phyloP scores from a whole-genome alignment of 176 grass and related monocot genomes.

The maize (Zea mays) region Zm-B73-REFERENCE-NAM-5.0 NC_050103.1:121578501-121579000 shows the following conservation, averaged over 20 bases:
- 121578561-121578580: not conserved
- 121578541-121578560: not conserved
- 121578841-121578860: conserved; percentile 73
- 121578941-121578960: conserved; percentile 73
- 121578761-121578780: conserved; percentile 25
- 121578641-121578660: conserved; percentile 86
- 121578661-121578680: conserved; percentile 36
- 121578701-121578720: conserved; percentile 35
- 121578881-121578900: conserved; percentile 73
- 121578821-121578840: conserved; percentile 73
- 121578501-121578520: not conserved
- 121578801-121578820: conserved; percentile 68
- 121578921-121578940: conserved; percentile 68
- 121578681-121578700: conserved; percentile 68
- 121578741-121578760: too few relatives aligned
- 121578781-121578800: conserved; percentile 27
- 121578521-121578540: conserved; percentile 13
- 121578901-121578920: conserved; percentile 56
- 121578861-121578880: conserved; percentile 78
- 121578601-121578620: conserved; percentile 6
- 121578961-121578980: not conserved
- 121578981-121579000: not conserved
- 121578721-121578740: not conserved
- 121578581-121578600: too few relatives aligned
- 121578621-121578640: conserved; percentile 44